Percentiles rank a stretch among this genome's conserved stretches.
Evolutionary conservation across 208 protist genomes (phyloP).

Genomic region (Trypanosoma conorhini): DNA sequence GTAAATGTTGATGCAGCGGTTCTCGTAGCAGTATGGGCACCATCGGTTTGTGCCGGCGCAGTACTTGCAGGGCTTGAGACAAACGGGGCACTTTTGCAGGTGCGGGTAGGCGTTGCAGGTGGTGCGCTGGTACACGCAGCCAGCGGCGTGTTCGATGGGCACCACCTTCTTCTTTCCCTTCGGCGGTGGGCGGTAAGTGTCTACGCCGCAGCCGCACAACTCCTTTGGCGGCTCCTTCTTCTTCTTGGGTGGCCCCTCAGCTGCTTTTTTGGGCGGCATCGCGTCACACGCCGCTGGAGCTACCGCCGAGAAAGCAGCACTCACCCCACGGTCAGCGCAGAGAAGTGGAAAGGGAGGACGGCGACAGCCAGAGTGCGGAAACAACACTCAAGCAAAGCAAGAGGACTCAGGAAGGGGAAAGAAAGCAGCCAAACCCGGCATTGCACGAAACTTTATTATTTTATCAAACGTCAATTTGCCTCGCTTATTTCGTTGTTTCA

Average conservation of each 20-base stretch:
- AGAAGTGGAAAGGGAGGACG: neutral
- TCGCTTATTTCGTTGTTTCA: neutral
- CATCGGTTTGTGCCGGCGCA: slow-evolving; percentile 76
- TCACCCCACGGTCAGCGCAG: neutral
- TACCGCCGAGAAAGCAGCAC: neutral
- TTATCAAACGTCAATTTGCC: neutral
- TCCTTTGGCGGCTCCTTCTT: slow-evolving; percentile 75
- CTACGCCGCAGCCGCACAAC: slow-evolving; percentile 79
- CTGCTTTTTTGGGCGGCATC: slow-evolving; percentile 50
- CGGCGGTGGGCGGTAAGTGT: slow-evolving; percentile 79
- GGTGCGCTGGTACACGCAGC: slow-evolving; percentile 81
- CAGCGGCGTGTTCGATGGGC: slow-evolving; percentile 59
- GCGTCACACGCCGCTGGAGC: neutral
- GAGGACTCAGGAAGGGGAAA: neutral
- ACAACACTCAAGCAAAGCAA: neutral
- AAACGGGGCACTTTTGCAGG: slow-evolving; percentile 70
- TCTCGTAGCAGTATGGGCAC: slow-evolving; percentile 90
- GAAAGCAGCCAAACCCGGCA: neutral
- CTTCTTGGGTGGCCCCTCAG: slow-evolving; percentile 36
- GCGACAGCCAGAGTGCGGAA: neutral
- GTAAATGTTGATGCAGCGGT: slow-evolving; percentile 70
- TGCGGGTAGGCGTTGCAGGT: slow-evolving; percentile 82
- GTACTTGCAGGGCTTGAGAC: slow-evolving; percentile 70
- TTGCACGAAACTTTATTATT: neutral
- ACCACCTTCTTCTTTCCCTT: slow-evolving; percentile 75